Base-by-base conservation (phyloP, 441 rosid genomes). In the Melastoma candidum region DNA sequence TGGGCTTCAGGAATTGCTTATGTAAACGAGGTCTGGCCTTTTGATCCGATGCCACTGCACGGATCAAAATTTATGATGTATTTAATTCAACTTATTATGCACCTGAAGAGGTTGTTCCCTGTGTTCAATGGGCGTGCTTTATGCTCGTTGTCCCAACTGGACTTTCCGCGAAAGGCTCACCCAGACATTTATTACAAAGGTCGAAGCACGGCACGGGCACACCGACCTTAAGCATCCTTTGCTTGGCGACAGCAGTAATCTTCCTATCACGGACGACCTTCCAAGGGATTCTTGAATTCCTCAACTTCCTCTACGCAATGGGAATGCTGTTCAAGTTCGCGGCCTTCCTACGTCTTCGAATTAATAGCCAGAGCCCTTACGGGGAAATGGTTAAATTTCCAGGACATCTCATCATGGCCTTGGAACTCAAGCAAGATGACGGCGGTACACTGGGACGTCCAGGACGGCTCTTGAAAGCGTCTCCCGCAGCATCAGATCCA, bases 251-350 rank as follows among this genome's bases (percentile, higher is more conserved):
- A 7, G 96, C 96, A 68, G 93, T 90, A 14, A 68, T 90, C 62
- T 80, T 85, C 82, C 53, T 87, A 57, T 90, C 98, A 0, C 87
- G 96, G 93, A 76, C 87, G 90, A 79, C 90, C 68, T 90, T 90
- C 56, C 95, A 85, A 62, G 93, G 87, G 73, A 90, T 90, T 57
- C 54, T 87, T 50, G 96, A 85, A 70, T 83, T 85, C 59, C 84
- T 85, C 26, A 85, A 87, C 64, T 83, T 90, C 73, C 61, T 90
- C 49, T 87, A 87, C 3, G 76, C 96, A 0, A 49, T 83, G 44
- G 95, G 95, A 60, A 90, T 85, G 98, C 87, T 92, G 60, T 82
- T 92, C 1, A 94, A 85, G 52, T 80, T 92, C 13, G 90, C 89
- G 43, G 96, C 98, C 36, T 87, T 90, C 64, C 73, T 90, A 56